Evolutionary conservation across 164 flowering plant genomes (phyloP).

Genomic region (Aristolochia californica): DNA sequence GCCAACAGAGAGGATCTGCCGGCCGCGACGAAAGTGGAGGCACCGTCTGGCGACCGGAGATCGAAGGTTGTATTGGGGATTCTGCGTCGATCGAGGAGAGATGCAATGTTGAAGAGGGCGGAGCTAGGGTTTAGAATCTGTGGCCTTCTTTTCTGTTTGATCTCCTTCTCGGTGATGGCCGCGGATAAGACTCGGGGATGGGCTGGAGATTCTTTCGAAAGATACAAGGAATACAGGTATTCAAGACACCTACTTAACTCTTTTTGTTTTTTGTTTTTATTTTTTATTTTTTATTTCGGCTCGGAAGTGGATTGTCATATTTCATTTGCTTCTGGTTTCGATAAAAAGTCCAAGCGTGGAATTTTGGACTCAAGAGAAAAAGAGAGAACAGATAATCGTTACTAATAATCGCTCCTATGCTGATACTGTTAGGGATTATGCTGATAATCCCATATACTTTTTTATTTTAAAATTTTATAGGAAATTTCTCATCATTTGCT

Average conservation of each 20-base stretch:
- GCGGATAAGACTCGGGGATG: constrained; percentile 86
- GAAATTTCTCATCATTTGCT: too few species aligned
- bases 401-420: too few species aligned
- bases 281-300: background rate
- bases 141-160: constrained; percentile 52
- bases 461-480: too few species aligned
- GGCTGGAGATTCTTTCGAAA: constrained; percentile 91
- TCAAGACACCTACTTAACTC: background rate
- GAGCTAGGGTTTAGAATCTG: constrained; percentile 60
- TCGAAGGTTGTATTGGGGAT: constrained; percentile 23
- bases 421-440: too few species aligned
- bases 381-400: too few species aligned
- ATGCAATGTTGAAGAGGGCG: constrained; percentile 27
- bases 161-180: constrained; percentile 90
- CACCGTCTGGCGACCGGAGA: constrained; percentile 13
- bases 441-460: too few species aligned
- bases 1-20: constrained; percentile 6
- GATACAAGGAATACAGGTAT: constrained; percentile 85
- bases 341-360: too few species aligned
- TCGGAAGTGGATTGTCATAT: background rate
- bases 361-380: too few species aligned
- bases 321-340: background rate
- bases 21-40: constrained; percentile 15
- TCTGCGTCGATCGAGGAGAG: constrained; percentile 30
- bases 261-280: too few species aligned